These are phyloP conservation scores for Canavalia gladiata DNA, from an alignment of 306 rosid species.

Conservation along the genomic window DNA sequence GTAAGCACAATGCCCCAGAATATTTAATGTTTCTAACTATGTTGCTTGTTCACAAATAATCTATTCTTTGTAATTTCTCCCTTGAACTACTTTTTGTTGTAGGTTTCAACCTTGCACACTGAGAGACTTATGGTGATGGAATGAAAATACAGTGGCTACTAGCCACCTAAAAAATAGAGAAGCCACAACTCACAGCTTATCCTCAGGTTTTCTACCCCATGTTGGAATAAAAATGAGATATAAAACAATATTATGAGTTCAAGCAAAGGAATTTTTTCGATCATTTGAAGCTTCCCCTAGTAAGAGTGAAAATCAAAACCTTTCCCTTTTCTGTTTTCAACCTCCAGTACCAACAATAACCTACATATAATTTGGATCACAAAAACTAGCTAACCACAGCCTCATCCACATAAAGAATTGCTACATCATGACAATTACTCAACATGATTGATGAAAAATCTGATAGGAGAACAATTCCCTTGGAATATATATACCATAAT, in stretches of 20 bases:
- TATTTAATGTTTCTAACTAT: background rate
- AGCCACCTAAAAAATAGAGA: background rate
- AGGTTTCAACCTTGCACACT: background rate
- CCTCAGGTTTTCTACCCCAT: background rate
- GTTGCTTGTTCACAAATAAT: conserved; percentile 2
- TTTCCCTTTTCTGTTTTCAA: conserved; percentile 1
- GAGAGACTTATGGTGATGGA: conserved; percentile 11
- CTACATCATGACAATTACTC: background rate
- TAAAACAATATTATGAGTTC: conserved; percentile 16
- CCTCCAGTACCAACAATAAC: background rate
- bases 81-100: background rate
- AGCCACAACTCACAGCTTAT: conserved; percentile 9
- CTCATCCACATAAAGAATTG: background rate
- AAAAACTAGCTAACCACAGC: background rate
- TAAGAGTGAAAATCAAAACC: background rate
- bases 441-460: background rate
- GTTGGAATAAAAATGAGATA: background rate
- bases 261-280: background rate
- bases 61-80: background rate
- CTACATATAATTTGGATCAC: background rate
- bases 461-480: background rate
- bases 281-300: background rate
- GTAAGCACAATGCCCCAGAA: background rate
- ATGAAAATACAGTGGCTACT: background rate
- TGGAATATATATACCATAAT: conserved; percentile 14